These are phyloP conservation scores for Dipteronia sinensis DNA, from an alignment of 345 rosid genomes.

Conservation along the genomic window DNA sequence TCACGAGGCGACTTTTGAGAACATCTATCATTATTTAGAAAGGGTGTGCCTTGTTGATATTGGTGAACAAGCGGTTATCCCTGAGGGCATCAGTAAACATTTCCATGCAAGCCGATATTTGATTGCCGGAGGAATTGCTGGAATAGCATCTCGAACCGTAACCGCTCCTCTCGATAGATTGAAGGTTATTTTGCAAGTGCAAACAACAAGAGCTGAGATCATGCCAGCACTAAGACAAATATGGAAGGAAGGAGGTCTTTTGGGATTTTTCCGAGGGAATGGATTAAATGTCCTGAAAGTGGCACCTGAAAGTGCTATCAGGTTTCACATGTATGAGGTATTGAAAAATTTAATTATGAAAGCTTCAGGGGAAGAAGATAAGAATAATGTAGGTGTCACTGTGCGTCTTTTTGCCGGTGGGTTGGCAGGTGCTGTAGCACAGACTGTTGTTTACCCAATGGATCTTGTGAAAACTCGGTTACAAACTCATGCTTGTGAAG, in stretches of 20 bases:
- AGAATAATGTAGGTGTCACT: slow-evolving; percentile 54
- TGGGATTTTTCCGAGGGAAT: slow-evolving; percentile 78
- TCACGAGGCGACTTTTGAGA: slow-evolving; percentile 94
- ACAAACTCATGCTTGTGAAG: slow-evolving; percentile 66
- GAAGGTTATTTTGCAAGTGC: slow-evolving; percentile 84
- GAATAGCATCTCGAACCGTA: slow-evolving; percentile 85
- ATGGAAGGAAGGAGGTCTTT: slow-evolving; percentile 62
- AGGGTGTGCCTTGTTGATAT: slow-evolving; percentile 87
- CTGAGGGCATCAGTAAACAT: slow-evolving; percentile 80
- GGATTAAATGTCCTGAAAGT: slow-evolving; percentile 86
- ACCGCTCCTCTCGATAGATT: slow-evolving; percentile 93
- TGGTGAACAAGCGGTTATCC: slow-evolving; percentile 87
- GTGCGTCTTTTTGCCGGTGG: slow-evolving; percentile 86
- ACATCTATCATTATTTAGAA: slow-evolving; percentile 85
- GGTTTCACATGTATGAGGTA: slow-evolving; percentile 76
- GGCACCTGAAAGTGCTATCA: slow-evolving; percentile 92
- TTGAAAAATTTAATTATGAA: slow-evolving; percentile 61
- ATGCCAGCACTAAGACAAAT: slow-evolving; percentile 68
- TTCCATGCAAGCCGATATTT: slow-evolving; percentile 75
- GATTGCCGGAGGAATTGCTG: slow-evolving; percentile 89
- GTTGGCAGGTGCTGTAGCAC: slow-evolving; percentile 93
- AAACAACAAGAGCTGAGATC: slow-evolving; percentile 58
- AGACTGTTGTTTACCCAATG: slow-evolving; percentile 79
- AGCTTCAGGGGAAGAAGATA: slow-evolving; percentile 50
- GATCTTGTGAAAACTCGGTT: slow-evolving; percentile 95